phyloP scores from a whole-genome alignment of 1,139 yeast species.

The Debaryomyces subglobosus region DNA sequence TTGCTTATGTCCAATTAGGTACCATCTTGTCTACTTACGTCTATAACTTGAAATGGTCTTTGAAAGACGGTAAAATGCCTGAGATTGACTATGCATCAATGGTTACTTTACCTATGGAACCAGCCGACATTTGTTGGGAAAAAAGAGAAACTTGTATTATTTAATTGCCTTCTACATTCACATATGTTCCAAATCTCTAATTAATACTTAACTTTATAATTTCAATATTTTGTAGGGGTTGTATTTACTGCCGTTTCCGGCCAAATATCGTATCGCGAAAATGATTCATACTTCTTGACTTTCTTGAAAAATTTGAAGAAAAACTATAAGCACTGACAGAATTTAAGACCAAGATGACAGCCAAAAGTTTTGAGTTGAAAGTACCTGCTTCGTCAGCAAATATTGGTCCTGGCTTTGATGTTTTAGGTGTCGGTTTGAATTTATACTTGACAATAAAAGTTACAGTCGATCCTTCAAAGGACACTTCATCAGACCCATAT shows the following conservation, averaged over 20 bases:
- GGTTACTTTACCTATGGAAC: constrained; percentile 86
- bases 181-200: neutral
- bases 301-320: neutral
- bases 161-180: constrained; percentile 12
- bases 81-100: constrained; percentile 83
- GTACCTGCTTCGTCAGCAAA: constrained; percentile 98
- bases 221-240: neutral
- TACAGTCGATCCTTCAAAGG: constrained; percentile 54
- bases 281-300: neutral
- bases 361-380: constrained; percentile 55
- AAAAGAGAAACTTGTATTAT: constrained; percentile 48
- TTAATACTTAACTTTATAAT: neutral
- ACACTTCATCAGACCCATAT: constrained; percentile 60
- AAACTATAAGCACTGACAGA: neutral
- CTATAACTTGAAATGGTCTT: constrained; percentile 76
- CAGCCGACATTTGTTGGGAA: constrained; percentile 81
- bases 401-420: constrained; percentile 98
- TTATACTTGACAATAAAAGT: constrained; percentile 74
- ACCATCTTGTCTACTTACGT: constrained; percentile 77
- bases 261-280: constrained; percentile 1
- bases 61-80: constrained; percentile 67
- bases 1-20: constrained; percentile 93
- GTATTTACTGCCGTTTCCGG: neutral
- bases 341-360: constrained; percentile 15
- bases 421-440: constrained; percentile 84